Evolutionary conservation across 164 flowering plant genomes (phyloP).

Genomic region (Berberis vulgaris): DNA sequence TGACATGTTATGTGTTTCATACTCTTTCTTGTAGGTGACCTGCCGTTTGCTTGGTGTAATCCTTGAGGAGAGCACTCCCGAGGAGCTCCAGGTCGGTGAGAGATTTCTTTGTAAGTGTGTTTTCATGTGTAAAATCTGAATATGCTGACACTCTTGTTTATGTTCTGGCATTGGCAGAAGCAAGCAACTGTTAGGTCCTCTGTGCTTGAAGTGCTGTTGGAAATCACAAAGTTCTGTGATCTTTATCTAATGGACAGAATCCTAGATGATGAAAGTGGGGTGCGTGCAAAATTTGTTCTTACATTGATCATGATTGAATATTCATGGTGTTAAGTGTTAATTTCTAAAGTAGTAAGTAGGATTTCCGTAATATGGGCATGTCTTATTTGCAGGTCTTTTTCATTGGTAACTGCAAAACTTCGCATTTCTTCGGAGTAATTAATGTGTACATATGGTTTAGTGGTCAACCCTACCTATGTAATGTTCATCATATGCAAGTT

Average conservation of each 20-base stretch:
- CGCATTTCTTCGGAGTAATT: too few species aligned
- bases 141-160: slow-evolving; percentile 1
- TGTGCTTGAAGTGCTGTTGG: slow-evolving; percentile 77
- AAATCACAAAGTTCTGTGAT: slow-evolving; percentile 88
- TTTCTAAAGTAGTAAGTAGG: too few species aligned
- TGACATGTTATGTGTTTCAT: background rate
- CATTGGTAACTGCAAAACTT: too few species aligned
- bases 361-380: too few species aligned
- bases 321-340: too few species aligned
- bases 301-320: too few species aligned
- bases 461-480: too few species aligned
- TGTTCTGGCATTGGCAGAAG: slow-evolving; percentile 33
- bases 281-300: slow-evolving; percentile 23
- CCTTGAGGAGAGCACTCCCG: slow-evolving; percentile 83
- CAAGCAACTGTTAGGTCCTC: slow-evolving; percentile 82
- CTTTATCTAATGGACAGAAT: slow-evolving; percentile 97
- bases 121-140: background rate
- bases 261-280: slow-evolving; percentile 87
- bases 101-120: background rate
- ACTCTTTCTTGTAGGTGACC: slow-evolving; percentile 47
- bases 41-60: slow-evolving; percentile 87
- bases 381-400: too few species aligned
- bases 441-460: too few species aligned
- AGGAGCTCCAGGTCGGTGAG: slow-evolving; percentile 68
- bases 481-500: too few species aligned